Base-by-base conservation (phyloP, 1,139 yeast genomes). In the Geotrichum fermentans region DNA sequence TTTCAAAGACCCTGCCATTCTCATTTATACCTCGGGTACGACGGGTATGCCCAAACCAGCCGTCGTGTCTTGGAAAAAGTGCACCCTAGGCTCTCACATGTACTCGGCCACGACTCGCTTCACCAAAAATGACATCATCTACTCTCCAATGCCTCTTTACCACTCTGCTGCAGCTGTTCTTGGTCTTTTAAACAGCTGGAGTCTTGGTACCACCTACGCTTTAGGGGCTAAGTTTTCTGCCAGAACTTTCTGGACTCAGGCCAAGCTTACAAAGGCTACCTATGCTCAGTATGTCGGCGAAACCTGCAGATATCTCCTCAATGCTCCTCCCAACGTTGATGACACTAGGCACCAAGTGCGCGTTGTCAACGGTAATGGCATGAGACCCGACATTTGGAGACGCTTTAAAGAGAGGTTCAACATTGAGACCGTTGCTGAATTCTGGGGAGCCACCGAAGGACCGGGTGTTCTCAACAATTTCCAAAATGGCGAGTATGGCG, bases 1-100 rank as follows among this genome's bases (percentile, higher is more conserved):
- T 43, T 48, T 54, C 51, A 47, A 39, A 40, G 78, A 79, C 51
- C 77, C 92, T 10, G 82, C 87, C 32, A 76, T 83, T 54, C 74
- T 87, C 59, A 86, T 92, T 51, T 90, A 83, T 65, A 92, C 98
- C 1, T 85, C 95, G 0, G 98, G 98, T 40, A 90, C 97, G 8
- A 88, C 97, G 0, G 97, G 97, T 0, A 69, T 89, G 55, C 97
- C 98, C 13, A 92, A 92, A 67, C 87, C 97, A 3, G 97, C 96
- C 3, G 83, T 87, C 54, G 83, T 90, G 81, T 83, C 95, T 3
- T 89, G 97, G 96, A 75, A 88, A 59, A 90, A 89, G 66, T 77
- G 84, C 2, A 61, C 65, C 2, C 72, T 84, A 72, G 95, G 96
- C 0, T 73, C 88, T 1, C 68, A 75, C 7, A 63, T 85, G 37